Evolutionary conservation across 108 stramenopile genomes (phyloP).

Genomic region (Skeletonema tropicum): DNA sequence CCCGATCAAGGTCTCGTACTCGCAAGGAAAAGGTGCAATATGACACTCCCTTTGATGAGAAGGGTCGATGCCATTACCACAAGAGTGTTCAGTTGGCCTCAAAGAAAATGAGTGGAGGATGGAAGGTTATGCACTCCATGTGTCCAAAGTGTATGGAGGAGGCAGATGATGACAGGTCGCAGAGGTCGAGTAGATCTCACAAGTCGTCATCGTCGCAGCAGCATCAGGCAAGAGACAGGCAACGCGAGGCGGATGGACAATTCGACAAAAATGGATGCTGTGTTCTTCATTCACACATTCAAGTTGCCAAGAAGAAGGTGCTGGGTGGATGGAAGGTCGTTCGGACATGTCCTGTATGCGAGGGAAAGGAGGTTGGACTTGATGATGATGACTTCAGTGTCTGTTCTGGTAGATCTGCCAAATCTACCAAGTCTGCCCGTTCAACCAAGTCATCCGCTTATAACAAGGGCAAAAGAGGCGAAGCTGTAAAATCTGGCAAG

Average conservation of each 20-base stretch:
- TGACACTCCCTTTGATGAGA: constrained; percentile 48
- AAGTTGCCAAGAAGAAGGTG: constrained; percentile 46
- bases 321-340: constrained; percentile 48
- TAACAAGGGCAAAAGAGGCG: constrained; percentile 8
- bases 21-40: constrained; percentile 23
- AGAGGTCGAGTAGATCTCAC: constrained; percentile 26
- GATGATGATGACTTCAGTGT: constrained; percentile 38
- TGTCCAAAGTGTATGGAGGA: constrained; percentile 55
- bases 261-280: constrained; percentile 51
- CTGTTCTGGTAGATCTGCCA: constrained; percentile 29
- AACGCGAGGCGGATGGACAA: constrained; percentile 20
- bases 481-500: constrained; percentile 23
- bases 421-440: constrained; percentile 11
- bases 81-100: constrained; percentile 39
- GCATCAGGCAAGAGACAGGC: not conserved
- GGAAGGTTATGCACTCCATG: constrained; percentile 30
- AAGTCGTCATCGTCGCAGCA: constrained; percentile 12
- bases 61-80: constrained; percentile 50
- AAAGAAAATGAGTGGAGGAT: constrained; percentile 47
- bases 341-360: constrained; percentile 26
- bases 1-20: constrained; percentile 10
- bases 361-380: constrained; percentile 19
- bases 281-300: constrained; percentile 41
- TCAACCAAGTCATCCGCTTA: constrained; percentile 6
- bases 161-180: constrained; percentile 17